Evolutionary conservation across 805 yeast genomes (phyloP), one percentile per base, ranked within the genome.

Genomic region (Ogataea zsoltii): DNA sequence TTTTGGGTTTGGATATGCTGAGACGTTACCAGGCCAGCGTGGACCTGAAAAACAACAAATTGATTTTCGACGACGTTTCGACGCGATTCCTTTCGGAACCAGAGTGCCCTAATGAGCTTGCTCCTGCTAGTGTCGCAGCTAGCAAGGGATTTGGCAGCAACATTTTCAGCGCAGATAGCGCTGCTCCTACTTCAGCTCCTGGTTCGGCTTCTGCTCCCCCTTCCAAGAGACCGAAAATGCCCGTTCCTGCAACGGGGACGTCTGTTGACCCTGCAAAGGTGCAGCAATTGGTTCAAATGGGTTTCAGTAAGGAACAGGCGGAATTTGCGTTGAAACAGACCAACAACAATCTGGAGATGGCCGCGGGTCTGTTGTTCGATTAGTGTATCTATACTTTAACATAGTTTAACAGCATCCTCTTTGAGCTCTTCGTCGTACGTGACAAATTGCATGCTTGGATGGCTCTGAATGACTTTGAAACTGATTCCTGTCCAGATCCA

Each of bases 1-100:
- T 94, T 33, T 73, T 94, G 26, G 99, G 99, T 0, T 71, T 94
- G 42, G 99, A 94, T 64, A 78, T 92, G 96, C 74, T 94, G 57
- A 83, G 85, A 65, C 81, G 96, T 53, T 92, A 90, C 63, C 90
- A 83, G 60, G 96, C 96, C 39, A 69, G 74, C 31, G 80, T 94
- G 41, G 96, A 94, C 63, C 72, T 94, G 54, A 75, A 75, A 35
- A 71, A 71, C 38, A 83, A 87, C 58, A 75, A 74, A 9, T 72
- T 94, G 44, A 72, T 76, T 2, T 79, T 92, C 44, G 94, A 86
- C n/a, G 83, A 80, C 44, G 80, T 81, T 21, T 84, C 82, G 52
- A 79, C 95, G 0, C 74, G 74, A 21, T 92, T 92, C 57, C 70
- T 92, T 48, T 69, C 79, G 13, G 97, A 89, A 53, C 65, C 75